Percentiles rank a stretch among this genome's conserved stretches.
Conservation (phyloP, 768 basidiomycete genomes). For the Phanerochaete carnosa region DNA sequence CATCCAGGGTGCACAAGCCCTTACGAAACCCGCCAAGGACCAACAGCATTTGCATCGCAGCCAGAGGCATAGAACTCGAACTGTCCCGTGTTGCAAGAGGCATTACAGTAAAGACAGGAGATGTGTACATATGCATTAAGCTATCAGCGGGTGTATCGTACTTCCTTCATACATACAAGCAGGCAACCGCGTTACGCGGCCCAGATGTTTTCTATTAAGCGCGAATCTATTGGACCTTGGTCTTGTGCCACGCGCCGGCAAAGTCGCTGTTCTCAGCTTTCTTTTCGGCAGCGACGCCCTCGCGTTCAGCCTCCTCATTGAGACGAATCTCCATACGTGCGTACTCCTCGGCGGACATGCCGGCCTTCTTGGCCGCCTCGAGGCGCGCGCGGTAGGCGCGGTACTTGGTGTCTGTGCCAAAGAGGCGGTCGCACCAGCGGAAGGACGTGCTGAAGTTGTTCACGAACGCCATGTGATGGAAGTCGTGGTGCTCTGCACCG, state of each 20-base stretch:
- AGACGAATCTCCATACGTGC: conserved; percentile 57
- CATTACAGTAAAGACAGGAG: not conserved
- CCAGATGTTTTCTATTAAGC: no score
- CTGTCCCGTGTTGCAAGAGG: not conserved
- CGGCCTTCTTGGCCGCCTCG: conserved; percentile 48
- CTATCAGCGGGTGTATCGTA: not conserved
- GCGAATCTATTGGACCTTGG: conserved; percentile 11
- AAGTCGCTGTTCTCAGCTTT: conserved; percentile 26
- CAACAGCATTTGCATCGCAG: no score
- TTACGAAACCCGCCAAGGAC: no score
- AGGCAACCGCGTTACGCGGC: no score
- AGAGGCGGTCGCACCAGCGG: conserved; percentile 88
- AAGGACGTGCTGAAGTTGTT: conserved; percentile 95
- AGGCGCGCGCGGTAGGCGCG: conserved; percentile 71
- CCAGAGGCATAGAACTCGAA: no score
- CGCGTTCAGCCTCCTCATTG: conserved; percentile 67
- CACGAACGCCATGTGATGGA: conserved; percentile 95
- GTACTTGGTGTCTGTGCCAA: conserved; percentile 92
- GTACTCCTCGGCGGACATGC: conserved; percentile 49
- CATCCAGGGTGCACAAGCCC: no score
- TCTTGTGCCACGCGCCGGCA: conserved; percentile 12
- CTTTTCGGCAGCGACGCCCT: conserved; percentile 69
- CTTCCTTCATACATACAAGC: not conserved
- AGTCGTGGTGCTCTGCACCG: conserved; percentile 96
- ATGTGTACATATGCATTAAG: not conserved